Base-by-base conservation (phyloP, 108 stramenopile species). In the Cyclotella cryptica region DNA sequence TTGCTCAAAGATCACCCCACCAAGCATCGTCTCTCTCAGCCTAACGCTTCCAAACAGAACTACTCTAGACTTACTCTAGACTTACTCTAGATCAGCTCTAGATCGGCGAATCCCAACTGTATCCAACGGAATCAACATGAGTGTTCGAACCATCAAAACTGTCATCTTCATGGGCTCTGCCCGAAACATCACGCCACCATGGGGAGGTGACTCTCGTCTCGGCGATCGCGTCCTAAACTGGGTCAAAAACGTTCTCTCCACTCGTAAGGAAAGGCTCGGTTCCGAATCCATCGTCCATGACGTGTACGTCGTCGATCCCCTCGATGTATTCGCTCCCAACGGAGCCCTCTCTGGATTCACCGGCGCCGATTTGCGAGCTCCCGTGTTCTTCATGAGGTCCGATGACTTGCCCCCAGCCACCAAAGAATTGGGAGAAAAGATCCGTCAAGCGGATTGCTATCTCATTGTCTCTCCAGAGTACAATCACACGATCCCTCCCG, bases 81-180 rank as follows among this genome's bases (percentile, higher is more conserved):
- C n/a, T n/a, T n/a, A n/a, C n/a, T n/a, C n/a, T n/a, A n/a, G n/a
- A n/a, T n/a, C n/a, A n/a, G n/a, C n/a, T n/a, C n/a, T n/a, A n/a
- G n/a, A n/a, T n/a, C n/a, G n/a, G n/a, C n/a, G n/a, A n/a, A n/a
- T n/a, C n/a, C 9, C 3, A 49, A 17, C 1, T 7, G 21, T 41
- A 15, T 41, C 62, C 62, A 63, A n/a, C 46, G 1, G 13, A 39
- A 13, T 10, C 43, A 74, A 4, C 42, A 82, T 78, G 77, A 62
- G 74, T 63, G 44, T 74, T 66, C 74, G 47, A 28, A 67, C 71
- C 40, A 71, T 91, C 45, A 91, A 89, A 57, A 91, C 90, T 8
- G 86, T 91, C 39, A 69, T 91, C 35, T 91, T 91, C 85, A 76
- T 91, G 71, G 90, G 90, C 8, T 81, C 79, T 15, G 81, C 90